Base-by-base conservation (phyloP, 169 alveolate species). In the Theileria orientalis region DNA sequence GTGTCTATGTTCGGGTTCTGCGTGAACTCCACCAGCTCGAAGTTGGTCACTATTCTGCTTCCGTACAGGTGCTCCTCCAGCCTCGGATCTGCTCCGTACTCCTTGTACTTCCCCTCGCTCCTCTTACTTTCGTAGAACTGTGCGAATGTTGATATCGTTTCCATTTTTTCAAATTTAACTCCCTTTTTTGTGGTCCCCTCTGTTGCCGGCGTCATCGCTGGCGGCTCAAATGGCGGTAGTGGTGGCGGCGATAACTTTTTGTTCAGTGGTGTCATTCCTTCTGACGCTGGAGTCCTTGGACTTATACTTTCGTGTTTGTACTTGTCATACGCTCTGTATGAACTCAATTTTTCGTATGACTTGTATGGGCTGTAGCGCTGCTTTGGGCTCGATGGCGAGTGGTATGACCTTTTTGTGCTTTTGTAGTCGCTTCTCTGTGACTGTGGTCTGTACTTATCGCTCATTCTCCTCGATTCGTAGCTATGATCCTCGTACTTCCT, bases 251-350 rank as follows among this genome's bases (percentile, higher is more conserved):
- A 69, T 32, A 66, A 68, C 46, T 76, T 30, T 0, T n/a, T 30
- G 23, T 64, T 79, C 47, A 40, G 42, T 46, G 77, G 70, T 41
- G 63, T 79, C 23, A 57, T 69, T 21, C 76, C 44, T 3, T 69
- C 87, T 33, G 83, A 70, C 27, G n/a, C 21, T 33, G 87, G 87
- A 3, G 87, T 79, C 37, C 73, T 77, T 11, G 87, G 87, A 11
- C 63, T 54, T 25, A 13, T 27, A 54, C 27, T 54, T 54, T 19
- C 32, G 23, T 37, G 9, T 9, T 9, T 37, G 5, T 5, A 9
- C 9, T 37, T 37, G 5, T 37, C 44, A 9, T 37, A 37, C 9
- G 16, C 44, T 37, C 9, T 37, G 9, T 75, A 67, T 37, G 46
- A 62, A 52, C 85, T 76, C 21, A 61, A 13, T n/a, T 40, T 49